A percentile compares a stretch with the other conserved stretches of the same genome.
Evolutionary conservation across 805 yeast genomes (phyloP).

Genomic region (Candida adriatica): DNA sequence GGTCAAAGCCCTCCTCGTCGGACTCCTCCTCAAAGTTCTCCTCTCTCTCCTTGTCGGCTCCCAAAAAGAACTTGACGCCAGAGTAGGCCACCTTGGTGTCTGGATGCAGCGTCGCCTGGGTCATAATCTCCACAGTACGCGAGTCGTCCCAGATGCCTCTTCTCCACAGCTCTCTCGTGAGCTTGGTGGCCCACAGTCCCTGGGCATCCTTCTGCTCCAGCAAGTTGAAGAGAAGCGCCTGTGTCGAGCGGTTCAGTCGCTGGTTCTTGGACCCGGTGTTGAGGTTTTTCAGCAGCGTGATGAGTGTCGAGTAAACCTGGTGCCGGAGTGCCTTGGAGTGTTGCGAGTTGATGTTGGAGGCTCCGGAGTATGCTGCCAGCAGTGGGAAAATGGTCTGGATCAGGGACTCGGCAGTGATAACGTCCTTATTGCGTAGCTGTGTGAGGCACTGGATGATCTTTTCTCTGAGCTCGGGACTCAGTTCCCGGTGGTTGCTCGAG

Average conservation of each 20-base stretch:
- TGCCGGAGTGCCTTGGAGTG: constrained; percentile 79
- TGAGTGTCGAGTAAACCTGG: constrained; percentile 73
- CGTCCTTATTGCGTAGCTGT: constrained; percentile 82
- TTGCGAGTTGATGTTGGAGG: constrained; percentile 36
- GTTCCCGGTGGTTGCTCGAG: constrained; percentile 67
- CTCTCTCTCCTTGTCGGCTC: constrained; percentile 92
- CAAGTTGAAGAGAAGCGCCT: constrained; percentile 83
- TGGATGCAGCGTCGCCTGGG: constrained; percentile 86
- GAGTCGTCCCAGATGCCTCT: constrained; percentile 98
- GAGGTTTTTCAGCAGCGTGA: constrained; percentile 71
- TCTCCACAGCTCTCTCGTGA: constrained; percentile 95
- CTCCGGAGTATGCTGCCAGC: constrained; percentile 57
- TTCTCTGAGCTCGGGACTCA: constrained; percentile 82
- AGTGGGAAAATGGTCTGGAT: constrained; percentile 88
- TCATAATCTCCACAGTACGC: constrained; percentile 95
- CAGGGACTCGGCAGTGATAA: constrained; percentile 70
- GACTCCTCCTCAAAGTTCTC: constrained; percentile 69
- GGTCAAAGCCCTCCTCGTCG: constrained; percentile 67
- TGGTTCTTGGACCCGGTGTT: constrained; percentile 89
- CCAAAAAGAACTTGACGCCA: constrained; percentile 86
- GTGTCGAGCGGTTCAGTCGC: constrained; percentile 82
- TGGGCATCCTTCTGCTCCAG: constrained; percentile 73
- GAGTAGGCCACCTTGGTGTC: constrained; percentile 83
- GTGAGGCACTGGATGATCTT: constrained; percentile 85
- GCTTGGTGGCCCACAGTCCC: constrained; percentile 93